These are phyloP conservation scores for Fraxinus pennsylvanica DNA, from an alignment of 257 asterid species.

Conservation along the genomic window DNA sequence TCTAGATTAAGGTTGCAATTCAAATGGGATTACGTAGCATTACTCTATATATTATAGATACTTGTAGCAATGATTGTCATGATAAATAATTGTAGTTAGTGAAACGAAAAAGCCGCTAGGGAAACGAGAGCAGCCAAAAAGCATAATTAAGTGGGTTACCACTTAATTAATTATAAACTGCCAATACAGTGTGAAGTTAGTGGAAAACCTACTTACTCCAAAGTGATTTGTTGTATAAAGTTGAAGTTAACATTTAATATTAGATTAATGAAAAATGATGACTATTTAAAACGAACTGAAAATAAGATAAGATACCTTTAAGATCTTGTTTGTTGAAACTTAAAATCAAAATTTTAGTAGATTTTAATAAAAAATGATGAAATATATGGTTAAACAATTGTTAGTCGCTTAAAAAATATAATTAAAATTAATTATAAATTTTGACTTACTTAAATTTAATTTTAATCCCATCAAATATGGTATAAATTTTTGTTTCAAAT, in stretches of 20 bases:
- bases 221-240: not conserved
- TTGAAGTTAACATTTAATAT: not conserved
- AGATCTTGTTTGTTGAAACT: no score
- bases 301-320: not conserved
- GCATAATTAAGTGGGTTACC: slow-evolving; percentile 37
- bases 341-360: no score
- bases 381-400: no score
- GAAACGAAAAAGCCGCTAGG: slow-evolving; percentile 25
- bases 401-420: no score
- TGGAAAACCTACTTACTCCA: slow-evolving; percentile 39
- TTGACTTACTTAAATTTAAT: not conserved
- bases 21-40: no score
- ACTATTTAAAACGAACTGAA: not conserved
- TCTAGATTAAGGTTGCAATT: no score
- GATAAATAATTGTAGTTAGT: slow-evolving; percentile 22
- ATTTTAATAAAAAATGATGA: no score
- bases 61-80: slow-evolving; percentile 28
- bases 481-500: not conserved
- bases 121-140: slow-evolving; percentile 36
- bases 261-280: not conserved
- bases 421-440: not conserved
- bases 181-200: slow-evolving; percentile 15
- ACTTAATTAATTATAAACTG: slow-evolving; percentile 25
- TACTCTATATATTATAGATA: not conserved
- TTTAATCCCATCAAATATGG: no score